A percentile compares a stretch with the other conserved stretches of the same genome.
Conservation (phyloP, 2,329 filamentous ascomycete species). For the Phyllosticta paracitricarpa region DNA sequence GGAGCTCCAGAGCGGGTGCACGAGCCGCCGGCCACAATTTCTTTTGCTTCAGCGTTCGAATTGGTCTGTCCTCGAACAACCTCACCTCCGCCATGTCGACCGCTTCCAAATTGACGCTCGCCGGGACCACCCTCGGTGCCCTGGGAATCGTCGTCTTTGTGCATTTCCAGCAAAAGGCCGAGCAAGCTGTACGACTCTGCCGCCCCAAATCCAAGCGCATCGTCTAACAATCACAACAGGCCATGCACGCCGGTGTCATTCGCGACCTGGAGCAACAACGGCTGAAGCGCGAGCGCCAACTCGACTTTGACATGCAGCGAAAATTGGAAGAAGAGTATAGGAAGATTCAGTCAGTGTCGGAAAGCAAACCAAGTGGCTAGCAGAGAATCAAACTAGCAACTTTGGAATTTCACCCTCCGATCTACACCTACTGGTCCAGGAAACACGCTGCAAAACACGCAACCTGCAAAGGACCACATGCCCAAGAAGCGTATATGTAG, state of each 20-base stretch:
- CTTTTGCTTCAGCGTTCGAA: no score
- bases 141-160: constrained; percentile 72
- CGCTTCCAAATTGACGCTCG: constrained; percentile 77
- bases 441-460: background rate
- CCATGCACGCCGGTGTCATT: constrained; percentile 91
- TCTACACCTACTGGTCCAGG: background rate
- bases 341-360: constrained; percentile 70
- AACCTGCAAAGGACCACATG: background rate
- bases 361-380: constrained; percentile 14
- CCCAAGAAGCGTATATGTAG: background rate
- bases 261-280: constrained; percentile 92
- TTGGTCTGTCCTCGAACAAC: background rate
- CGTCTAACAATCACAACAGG: constrained; percentile 40
- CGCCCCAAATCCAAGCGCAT: constrained; percentile 13
- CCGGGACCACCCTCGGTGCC: constrained; percentile 66
- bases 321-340: constrained; percentile 80
- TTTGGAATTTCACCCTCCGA: background rate
- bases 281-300: constrained; percentile 78
- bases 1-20: constrained; percentile 5
- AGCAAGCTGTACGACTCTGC: constrained; percentile 59
- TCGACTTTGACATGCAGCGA: constrained; percentile 89
- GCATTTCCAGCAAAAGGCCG: constrained; percentile 76
- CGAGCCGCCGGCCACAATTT: background rate
- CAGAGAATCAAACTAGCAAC: background rate
- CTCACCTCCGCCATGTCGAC: constrained; percentile 62